Base-by-base conservation (phyloP, 176 grass and related monocot genomes). In the Aegilops sharonensis region DNA sequence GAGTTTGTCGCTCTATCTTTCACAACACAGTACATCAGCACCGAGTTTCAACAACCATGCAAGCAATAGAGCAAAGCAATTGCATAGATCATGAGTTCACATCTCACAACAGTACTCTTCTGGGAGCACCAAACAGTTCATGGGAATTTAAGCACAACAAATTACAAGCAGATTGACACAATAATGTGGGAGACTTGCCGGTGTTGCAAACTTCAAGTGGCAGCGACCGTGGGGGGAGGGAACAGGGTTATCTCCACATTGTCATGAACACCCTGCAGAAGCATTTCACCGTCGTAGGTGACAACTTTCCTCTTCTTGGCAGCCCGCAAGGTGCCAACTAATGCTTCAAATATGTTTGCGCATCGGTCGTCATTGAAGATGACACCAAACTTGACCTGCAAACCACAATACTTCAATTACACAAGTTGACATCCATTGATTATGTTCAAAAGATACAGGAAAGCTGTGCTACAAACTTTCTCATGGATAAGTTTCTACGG, bases 181-280 rank as follows among this genome's bases (percentile, higher is more conserved):
- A 63, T 24, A 21, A n/a, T 18, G 56, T 77, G 15, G 50, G n/a
- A 50, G 65, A 24, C 39, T 77, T 54, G 50, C 25, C 47, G 54
- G 8, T 10, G 12, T 11, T 56, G 40, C 27, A 29, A 17, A 37
- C 45, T 48, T 87, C 68, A 91, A 79, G 86, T 45, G 30, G 80
- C 83, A 67, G 87, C 68, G 12, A 91, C 78, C 1, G 42, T n/a
- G 91, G 81, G 37, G 93, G 93, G 82, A 43, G 89, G 91, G 70
- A 92, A 64, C 45, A 98, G 85, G 24, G 37, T 89, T 86, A 98
- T 95, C 80, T 98, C 93, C 64, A 94, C 93, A 73, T 95, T 94
- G 91, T 94, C 95, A 50, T 98, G 95, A 43, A 92, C 95, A 61
- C 95, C 95, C 75, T 98, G 95, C 68, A 98, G 91, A 65, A 98